A percentile compares a stretch with the other conserved stretches of the same genome.
Conservation (phyloP, 768 basidiomycete species). For the Fomitopsis serialis region DNA sequence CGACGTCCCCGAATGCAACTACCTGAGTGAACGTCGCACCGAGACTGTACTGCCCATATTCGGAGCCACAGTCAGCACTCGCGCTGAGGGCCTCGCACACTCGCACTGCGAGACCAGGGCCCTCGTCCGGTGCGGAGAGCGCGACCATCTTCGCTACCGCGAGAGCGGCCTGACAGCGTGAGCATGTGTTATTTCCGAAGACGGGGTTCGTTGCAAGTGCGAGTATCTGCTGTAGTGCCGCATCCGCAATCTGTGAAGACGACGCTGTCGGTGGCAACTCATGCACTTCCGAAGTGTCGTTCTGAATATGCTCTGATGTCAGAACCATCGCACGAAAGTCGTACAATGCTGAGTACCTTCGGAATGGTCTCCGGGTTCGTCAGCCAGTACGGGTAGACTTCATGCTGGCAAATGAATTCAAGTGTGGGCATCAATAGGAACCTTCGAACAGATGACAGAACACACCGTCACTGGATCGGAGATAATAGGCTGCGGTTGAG, state of each 20-base stretch:
- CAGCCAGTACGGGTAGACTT: slow-evolving; percentile 51
- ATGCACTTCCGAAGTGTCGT: slow-evolving; percentile 59
- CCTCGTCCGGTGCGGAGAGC: slow-evolving; percentile 54
- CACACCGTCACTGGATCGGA: slow-evolving; percentile 63
- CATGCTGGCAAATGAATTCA: slow-evolving; percentile 34
- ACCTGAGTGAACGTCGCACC: slow-evolving; percentile 52
- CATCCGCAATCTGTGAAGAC: slow-evolving; percentile 38
- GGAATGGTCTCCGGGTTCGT: slow-evolving; percentile 61
- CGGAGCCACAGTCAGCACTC: slow-evolving; percentile 36
- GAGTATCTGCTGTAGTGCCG: slow-evolving; percentile 51
- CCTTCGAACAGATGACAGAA: not conserved
- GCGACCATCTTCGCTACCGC: slow-evolving; percentile 63
- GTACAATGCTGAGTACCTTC: slow-evolving; percentile 22
- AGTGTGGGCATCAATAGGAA: not conserved
- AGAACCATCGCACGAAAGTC: not conserved
- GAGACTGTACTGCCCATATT: slow-evolving; percentile 47
- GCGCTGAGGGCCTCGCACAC: slow-evolving; percentile 57
- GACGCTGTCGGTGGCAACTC: slow-evolving; percentile 55
- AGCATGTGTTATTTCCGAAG: slow-evolving; percentile 50
- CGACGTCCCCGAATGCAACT: slow-evolving; percentile 64
- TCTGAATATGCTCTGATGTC: slow-evolving; percentile 20
- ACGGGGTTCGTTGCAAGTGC: slow-evolving; percentile 49
- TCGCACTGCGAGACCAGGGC: slow-evolving; percentile 47
- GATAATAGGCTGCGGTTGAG: slow-evolving; percentile 69
- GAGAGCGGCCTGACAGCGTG: slow-evolving; percentile 53